These are phyloP conservation scores for Sanghuangporus baumii DNA, from an alignment of 1,284 basidiomycete species.

Conservation along the genomic window DNA sequence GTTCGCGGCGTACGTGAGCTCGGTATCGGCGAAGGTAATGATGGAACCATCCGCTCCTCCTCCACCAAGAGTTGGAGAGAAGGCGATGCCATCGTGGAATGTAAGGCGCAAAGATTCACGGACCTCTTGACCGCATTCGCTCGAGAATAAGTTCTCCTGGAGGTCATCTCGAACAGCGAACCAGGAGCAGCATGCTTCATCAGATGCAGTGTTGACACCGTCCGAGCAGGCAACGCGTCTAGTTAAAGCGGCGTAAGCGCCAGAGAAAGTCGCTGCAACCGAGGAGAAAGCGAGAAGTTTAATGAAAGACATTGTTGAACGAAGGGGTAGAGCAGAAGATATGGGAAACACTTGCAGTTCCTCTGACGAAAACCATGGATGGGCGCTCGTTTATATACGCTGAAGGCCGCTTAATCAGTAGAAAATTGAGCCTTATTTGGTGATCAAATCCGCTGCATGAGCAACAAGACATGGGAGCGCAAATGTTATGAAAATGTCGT, in stretches of 20 bases:
- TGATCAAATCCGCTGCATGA: not conserved
- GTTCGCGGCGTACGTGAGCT: slow-evolving; percentile 21
- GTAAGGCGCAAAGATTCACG: slow-evolving; percentile 39
- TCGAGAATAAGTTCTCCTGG: slow-evolving; percentile 36
- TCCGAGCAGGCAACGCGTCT: slow-evolving; percentile 32
- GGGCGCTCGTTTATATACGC: not conserved
- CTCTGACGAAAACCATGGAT: not conserved
- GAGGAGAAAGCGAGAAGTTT: slow-evolving; percentile 23
- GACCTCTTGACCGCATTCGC: slow-evolving; percentile 36
- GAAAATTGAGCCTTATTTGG: not conserved
- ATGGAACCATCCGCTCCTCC: slow-evolving; percentile 39
- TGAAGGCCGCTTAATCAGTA: not conserved
- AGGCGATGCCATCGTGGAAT: slow-evolving; percentile 42
- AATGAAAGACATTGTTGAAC: slow-evolving; percentile 26
- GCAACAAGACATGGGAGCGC: not conserved
- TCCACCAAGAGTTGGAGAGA: slow-evolving; percentile 26
- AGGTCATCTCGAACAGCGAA: slow-evolving; percentile 35
- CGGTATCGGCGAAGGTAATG: slow-evolving; percentile 31
- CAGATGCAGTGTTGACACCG: slow-evolving; percentile 29
- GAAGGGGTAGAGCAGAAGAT: not conserved
- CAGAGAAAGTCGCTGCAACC: slow-evolving; percentile 17
- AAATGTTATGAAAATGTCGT: not conserved
- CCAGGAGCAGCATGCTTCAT: slow-evolving; percentile 36
- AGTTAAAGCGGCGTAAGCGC: slow-evolving; percentile 24
- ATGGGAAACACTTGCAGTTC: not conserved